Percentiles rank a stretch among this genome's conserved stretches.
Conservation (phyloP, 225 moss, liverwort and hornwort species). For the Lunularia cruciata region DNA sequence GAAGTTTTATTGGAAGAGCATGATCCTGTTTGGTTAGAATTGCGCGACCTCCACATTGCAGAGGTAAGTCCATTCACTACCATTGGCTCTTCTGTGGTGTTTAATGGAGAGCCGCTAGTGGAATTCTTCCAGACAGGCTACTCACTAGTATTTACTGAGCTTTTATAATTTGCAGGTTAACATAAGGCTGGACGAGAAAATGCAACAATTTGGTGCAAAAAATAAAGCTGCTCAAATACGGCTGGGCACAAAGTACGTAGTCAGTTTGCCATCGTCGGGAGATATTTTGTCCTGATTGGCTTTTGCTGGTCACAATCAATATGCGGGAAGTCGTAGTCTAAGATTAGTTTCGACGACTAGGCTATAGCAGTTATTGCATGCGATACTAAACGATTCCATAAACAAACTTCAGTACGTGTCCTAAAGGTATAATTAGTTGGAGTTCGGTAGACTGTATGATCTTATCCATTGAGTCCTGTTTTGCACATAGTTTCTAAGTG, state of each 20-base stretch:
- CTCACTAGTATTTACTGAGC: not conserved
- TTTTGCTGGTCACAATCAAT: not conserved
- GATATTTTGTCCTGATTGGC: not conserved
- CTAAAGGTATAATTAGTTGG: no score
- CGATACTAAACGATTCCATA: no score
- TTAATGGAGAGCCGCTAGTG: not conserved
- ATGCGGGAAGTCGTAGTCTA: no score
- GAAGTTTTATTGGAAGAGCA: conserved; percentile 92
- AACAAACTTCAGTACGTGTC: no score
- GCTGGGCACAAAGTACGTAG: conserved; percentile 64
- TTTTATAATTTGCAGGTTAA: conserved; percentile 54
- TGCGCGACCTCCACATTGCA: conserved; percentile 91
- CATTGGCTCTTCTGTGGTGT: not conserved
- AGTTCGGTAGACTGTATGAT: no score
- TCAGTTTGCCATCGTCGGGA: not conserved
- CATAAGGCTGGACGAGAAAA: conserved; percentile 71
- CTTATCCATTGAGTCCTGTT: no score
- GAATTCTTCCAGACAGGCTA: not conserved
- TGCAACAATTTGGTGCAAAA: conserved; percentile 84
- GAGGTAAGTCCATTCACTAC: conserved; percentile 57
- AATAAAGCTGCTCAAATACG: conserved; percentile 94
- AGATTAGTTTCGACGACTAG: no score
- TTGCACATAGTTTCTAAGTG: no score
- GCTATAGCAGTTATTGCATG: no score
- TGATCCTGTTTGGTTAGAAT: conserved; percentile 92